These are phyloP conservation scores for Sporisorium graminicola DNA, from an alignment of 1,284 basidiomycete genomes.

Conservation along the genomic window DNA sequence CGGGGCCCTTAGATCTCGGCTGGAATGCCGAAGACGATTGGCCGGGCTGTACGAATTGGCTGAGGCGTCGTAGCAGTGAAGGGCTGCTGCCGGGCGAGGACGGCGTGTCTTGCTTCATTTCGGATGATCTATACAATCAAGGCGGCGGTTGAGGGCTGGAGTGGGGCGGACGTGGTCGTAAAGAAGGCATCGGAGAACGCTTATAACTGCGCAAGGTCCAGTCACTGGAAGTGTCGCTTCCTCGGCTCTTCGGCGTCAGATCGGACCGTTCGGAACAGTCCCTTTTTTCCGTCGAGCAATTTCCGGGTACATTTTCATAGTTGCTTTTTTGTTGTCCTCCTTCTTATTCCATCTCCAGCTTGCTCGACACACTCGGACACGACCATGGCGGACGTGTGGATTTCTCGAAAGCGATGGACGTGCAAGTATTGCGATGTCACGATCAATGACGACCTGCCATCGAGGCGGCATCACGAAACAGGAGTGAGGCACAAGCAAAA, in stretches of 20 bases:
- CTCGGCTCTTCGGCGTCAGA: slow-evolving; percentile 9
- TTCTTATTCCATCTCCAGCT: neutral
- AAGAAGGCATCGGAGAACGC: neutral
- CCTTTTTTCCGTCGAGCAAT: neutral
- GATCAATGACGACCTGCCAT: slow-evolving; percentile 72
- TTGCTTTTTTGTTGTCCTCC: neutral
- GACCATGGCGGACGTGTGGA: slow-evolving; percentile 65
- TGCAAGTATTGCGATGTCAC: slow-evolving; percentile 69
- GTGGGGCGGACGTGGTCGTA: neutral
- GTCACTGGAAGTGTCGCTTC: neutral
- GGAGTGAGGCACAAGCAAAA: slow-evolving; percentile 95
- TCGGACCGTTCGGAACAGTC: slow-evolving; percentile 7
- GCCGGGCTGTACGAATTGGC: slow-evolving; percentile 39
- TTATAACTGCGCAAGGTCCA: slow-evolving; percentile 28
- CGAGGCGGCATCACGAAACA: slow-evolving; percentile 89
- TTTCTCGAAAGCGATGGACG: slow-evolving; percentile 65
- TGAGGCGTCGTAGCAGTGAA: slow-evolving; percentile 45
- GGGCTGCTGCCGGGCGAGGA: slow-evolving; percentile 32
- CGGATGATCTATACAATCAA: neutral
- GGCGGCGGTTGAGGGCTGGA: neutral
- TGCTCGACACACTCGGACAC: neutral
- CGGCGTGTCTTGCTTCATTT: slow-evolving; percentile 27
- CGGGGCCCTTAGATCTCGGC: slow-evolving; percentile 16
- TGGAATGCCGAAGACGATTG: slow-evolving; percentile 32
- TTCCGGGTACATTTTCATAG: neutral